Evolutionary conservation across 305 asterid species (phyloP).

Genomic region (Andrographis paniculata): DNA sequence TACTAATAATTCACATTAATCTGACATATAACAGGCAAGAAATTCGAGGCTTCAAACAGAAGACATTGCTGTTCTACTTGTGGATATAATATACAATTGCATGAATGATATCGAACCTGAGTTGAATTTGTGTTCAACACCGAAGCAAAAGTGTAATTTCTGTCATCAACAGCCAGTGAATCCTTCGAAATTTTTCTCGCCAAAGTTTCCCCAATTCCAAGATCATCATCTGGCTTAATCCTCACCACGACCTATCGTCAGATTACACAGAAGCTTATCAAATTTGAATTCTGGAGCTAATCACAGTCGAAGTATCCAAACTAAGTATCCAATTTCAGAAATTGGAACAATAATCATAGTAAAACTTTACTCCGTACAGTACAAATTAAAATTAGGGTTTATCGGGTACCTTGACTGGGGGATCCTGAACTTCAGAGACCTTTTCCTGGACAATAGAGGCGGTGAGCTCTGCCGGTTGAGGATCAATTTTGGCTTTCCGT

Average conservation of each 20-base stretch:
- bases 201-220: conserved; percentile 34
- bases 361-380: no score
- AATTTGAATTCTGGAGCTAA: neutral
- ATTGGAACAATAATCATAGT: no score
- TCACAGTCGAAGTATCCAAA: neutral
- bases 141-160: conserved; percentile 55
- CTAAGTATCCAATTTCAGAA: no score
- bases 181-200: conserved; percentile 54
- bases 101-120: conserved; percentile 43
- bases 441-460: conserved; percentile 24
- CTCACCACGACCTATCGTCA: conserved; percentile 64
- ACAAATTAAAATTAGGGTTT: conserved; percentile 5
- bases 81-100: no score
- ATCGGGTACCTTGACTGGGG: conserved; percentile 62
- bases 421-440: conserved; percentile 29
- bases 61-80: neutral
- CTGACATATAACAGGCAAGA: no score
- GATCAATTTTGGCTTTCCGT: conserved; percentile 18
- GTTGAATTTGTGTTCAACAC: conserved; percentile 63
- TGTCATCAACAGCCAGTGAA: conserved; percentile 47
- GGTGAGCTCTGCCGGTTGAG: conserved; percentile 21
- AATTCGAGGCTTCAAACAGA: conserved; percentile 1
- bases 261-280: neutral
- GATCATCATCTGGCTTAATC: conserved; percentile 54
- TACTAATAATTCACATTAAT: no score